A percentile compares a stretch with the other conserved stretches of the same genome.
Conservation (phyloP, 108 stramenopile species). For the Poteriospumella lacustris region DNA sequence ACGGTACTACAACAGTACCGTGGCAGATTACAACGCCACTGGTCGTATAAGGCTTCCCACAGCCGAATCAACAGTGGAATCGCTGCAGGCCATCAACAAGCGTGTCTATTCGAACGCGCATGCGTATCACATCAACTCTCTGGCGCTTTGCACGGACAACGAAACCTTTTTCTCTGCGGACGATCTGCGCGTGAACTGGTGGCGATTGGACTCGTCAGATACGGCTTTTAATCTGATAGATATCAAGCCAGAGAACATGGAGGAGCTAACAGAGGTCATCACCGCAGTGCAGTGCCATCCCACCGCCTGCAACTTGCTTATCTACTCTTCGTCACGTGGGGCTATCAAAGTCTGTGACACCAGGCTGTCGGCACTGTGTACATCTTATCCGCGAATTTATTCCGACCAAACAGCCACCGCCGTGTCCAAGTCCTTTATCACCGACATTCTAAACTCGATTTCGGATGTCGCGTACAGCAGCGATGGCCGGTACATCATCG, state of each 20-base stretch:
- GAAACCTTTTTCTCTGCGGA: constrained; percentile 62
- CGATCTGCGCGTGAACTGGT: constrained; percentile 64
- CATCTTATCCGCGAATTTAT: background rate
- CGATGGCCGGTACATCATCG: constrained; percentile 55
- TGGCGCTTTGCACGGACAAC: constrained; percentile 53
- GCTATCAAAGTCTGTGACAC: constrained; percentile 50
- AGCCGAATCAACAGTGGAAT: background rate
- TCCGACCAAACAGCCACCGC: background rate
- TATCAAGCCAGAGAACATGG: constrained; percentile 65
- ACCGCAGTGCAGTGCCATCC: constrained; percentile 62
- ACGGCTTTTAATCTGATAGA: constrained; percentile 54
- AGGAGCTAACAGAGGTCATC: constrained; percentile 67
- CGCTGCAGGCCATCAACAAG: constrained; percentile 40
- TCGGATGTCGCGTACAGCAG: constrained; percentile 49
- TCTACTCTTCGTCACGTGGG: constrained; percentile 55
- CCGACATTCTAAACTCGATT: constrained; percentile 58
- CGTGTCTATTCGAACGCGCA: constrained; percentile 61
- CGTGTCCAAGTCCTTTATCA: constrained; percentile 56
- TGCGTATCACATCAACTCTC: constrained; percentile 64
- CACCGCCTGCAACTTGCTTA: constrained; percentile 48
- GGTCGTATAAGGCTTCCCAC: background rate
- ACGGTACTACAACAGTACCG: background rate
- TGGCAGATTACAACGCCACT: background rate
- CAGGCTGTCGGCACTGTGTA: constrained; percentile 40
- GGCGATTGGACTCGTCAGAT: constrained; percentile 49